These are phyloP conservation scores for Camellia sinensis DNA, from an alignment of 148 eudicot species.

Conservation along the genomic window DNA sequence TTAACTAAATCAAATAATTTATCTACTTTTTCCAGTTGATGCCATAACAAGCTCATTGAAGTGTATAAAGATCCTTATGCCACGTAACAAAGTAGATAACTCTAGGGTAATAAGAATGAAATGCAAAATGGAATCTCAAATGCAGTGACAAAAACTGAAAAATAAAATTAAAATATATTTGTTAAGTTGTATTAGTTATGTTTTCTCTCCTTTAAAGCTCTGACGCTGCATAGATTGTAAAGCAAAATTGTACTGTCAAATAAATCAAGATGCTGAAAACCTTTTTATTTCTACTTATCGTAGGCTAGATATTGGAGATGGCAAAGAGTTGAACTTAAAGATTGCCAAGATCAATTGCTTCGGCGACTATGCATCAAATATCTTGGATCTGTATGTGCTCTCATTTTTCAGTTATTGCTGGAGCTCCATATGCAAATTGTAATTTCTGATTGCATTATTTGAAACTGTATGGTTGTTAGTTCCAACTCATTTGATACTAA, in stretches of 20 bases:
- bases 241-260: neutral
- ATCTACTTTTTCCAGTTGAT: neutral
- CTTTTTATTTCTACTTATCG: conserved; percentile 7
- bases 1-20: neutral
- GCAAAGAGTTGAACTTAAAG: conserved; percentile 67
- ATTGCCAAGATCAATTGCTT: conserved; percentile 67
- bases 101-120: neutral
- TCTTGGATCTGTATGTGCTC: conserved; percentile 83
- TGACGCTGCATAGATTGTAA: neutral
- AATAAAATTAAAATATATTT: neutral
- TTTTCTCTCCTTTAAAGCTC: neutral
- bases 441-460: neutral
- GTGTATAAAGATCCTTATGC: neutral
- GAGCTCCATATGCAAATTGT: neutral
- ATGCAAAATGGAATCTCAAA: neutral
- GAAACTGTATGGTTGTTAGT: neutral
- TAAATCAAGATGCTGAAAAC: neutral
- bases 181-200: neutral
- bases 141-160: neutral
- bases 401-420: conserved; percentile 6
- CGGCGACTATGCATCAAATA: conserved; percentile 76
- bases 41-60: neutral
- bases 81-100: neutral
- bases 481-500: neutral
- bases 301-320: conserved; percentile 94